Conservation (phyloP, 257 asterid genomes). For the Lycium ferocissimum region DNA sequence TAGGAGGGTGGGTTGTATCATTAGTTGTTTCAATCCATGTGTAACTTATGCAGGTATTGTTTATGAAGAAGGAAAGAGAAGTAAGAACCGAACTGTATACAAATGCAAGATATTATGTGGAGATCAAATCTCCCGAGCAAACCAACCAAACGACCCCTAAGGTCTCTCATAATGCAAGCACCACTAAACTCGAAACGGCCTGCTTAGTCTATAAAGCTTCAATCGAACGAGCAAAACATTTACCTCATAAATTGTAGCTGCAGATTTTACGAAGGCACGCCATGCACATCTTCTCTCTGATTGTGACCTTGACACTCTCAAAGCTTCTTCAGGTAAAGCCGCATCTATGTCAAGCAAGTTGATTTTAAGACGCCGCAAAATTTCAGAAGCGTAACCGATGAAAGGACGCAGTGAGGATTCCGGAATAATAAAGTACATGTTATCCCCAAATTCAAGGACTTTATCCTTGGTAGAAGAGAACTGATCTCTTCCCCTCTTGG, state of each 20-base stretch:
- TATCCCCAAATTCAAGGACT: slow-evolving; percentile 46
- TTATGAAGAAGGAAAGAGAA: slow-evolving; percentile 5
- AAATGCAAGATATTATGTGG: not conserved
- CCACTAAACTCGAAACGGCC: not conserved
- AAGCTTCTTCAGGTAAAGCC: slow-evolving; percentile 77
- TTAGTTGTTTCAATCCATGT: slow-evolving; percentile 8
- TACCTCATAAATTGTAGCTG: slow-evolving; percentile 78
- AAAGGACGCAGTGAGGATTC: slow-evolving; percentile 69
- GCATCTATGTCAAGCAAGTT: slow-evolving; percentile 90
- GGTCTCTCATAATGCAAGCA: not conserved
- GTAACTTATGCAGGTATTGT: not conserved
- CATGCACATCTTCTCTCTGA: slow-evolving; percentile 69
- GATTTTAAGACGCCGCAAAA: slow-evolving; percentile 69
- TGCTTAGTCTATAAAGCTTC: not conserved
- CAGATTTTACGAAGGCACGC: slow-evolving; percentile 87
- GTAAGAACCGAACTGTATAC: not conserved
- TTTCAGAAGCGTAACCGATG: slow-evolving; percentile 67
- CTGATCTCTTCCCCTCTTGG: slow-evolving; percentile 45
- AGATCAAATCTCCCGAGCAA: not conserved
- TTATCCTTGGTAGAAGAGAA: slow-evolving; percentile 47
- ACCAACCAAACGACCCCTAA: not conserved
- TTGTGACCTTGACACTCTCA: slow-evolving; percentile 69
- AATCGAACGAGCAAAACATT: slow-evolving; percentile 37
- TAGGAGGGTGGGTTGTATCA: not conserved
- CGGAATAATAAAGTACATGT: slow-evolving; percentile 53